A percentile compares a stretch with the other conserved stretches of the same genome.
phyloP scores from a whole-genome alignment of 164 flowering plant species.

The Magnolia officinalis region DNA sequence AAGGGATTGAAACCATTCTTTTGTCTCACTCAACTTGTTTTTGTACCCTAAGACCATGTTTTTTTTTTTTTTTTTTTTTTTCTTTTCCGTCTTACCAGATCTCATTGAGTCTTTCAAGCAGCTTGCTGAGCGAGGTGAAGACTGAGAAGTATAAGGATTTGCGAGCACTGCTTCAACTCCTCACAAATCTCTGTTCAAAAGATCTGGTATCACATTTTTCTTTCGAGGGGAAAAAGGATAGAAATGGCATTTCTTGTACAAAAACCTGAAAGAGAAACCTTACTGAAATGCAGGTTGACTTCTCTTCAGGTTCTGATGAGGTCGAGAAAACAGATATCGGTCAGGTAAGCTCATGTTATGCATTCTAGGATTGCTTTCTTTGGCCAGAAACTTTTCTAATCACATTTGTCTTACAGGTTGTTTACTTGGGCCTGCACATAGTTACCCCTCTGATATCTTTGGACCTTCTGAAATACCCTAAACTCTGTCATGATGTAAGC shows the following conservation, averaged over 20 bases:
- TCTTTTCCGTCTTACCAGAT: slow-evolving; percentile 46
- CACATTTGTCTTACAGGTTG: slow-evolving; percentile 49
- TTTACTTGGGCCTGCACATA: slow-evolving; percentile 85
- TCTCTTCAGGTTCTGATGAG: slow-evolving; percentile 62
- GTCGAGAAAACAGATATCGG: slow-evolving; percentile 54
- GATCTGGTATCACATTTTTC: slow-evolving; percentile 55
- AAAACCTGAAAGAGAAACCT: background rate
- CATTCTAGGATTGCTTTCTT: background rate
- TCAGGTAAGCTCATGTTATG: slow-evolving; percentile 42
- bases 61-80: too few relatives aligned
- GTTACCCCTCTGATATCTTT: slow-evolving; percentile 76
- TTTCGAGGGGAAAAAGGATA: background rate
- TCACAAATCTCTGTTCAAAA: slow-evolving; percentile 78
- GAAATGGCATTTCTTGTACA: background rate
- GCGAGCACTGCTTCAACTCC: slow-evolving; percentile 88
- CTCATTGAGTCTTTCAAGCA: slow-evolving; percentile 68
- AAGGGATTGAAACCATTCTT: too few relatives aligned
- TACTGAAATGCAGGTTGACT: slow-evolving; percentile 60
- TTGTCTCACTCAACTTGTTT: too few relatives aligned
- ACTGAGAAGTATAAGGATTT: slow-evolving; percentile 86
- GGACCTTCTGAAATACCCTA: slow-evolving; percentile 89
- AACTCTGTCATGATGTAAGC: slow-evolving; percentile 87
- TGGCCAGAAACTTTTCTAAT: slow-evolving; percentile 6
- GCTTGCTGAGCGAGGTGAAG: slow-evolving; percentile 67
- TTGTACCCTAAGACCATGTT: background rate